phyloP scores from a whole-genome alignment of 148 eudicot species.

The Silene latifolia region DNA sequence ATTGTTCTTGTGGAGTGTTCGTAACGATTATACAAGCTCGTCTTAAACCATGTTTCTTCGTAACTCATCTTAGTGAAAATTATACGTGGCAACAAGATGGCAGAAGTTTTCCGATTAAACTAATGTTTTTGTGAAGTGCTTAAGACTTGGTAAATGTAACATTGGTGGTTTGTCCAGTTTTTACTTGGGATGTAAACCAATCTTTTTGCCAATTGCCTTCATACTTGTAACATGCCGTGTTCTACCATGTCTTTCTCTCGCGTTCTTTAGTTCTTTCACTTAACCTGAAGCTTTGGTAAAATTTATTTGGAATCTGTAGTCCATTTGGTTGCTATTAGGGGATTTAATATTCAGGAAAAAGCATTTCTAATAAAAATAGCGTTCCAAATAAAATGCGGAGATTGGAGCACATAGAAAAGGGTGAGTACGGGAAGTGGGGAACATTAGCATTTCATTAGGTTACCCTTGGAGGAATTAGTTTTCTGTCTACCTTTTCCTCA shows the following conservation, averaged over 20 bases:
- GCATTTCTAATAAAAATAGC: no score
- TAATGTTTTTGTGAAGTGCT: no score
- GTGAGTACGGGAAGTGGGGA: not conserved
- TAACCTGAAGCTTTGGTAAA: not conserved
- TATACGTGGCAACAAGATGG: not conserved
- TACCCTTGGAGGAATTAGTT: not conserved
- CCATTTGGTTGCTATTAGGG: no score
- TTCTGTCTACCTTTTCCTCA: not conserved
- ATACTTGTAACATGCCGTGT: not conserved
- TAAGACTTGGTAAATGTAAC: no score
- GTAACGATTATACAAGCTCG: no score
- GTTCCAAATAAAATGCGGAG: no score
- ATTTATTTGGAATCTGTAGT: not conserved
- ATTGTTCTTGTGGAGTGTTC: no score
- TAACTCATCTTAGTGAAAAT: not conserved
- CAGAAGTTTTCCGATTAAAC: no score
- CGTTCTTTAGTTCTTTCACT: not conserved
- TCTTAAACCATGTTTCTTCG: not conserved
- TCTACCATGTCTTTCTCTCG: not conserved
- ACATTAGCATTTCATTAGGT: not conserved
- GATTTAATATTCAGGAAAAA: no score
- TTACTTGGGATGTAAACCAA: not conserved
- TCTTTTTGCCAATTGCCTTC: not conserved
- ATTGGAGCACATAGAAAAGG: not conserved
- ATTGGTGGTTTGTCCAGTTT: not conserved